These are phyloP conservation scores for Taxawa tesnikishii DNA, from an alignment of 2,329 filamentous ascomycete species.

Conservation along the genomic window DNA sequence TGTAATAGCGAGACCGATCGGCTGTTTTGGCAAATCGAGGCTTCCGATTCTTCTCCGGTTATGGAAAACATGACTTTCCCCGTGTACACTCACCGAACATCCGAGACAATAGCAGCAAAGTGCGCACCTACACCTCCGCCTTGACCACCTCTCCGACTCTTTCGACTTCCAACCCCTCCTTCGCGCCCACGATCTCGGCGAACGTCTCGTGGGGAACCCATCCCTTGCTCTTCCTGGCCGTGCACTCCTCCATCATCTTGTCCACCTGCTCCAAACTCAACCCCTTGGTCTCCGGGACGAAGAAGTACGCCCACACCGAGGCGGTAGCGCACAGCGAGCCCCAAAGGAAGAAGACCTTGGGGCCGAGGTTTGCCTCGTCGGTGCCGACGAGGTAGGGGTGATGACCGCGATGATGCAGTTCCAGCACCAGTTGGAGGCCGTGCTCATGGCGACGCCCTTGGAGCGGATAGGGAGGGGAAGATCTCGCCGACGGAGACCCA, in stretches of 20 bases:
- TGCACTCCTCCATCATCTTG: conserved; percentile 25
- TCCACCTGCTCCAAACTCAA: conserved; percentile 13
- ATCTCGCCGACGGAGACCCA: conserved; percentile 75
- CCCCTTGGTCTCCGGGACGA: conserved; percentile 14
- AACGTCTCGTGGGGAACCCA: conserved; percentile 40
- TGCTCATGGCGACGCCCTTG: conserved; percentile 74
- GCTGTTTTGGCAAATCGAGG: too few species aligned
- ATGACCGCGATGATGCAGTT: conserved; percentile 60
- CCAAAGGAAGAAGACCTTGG: conserved; percentile 49
- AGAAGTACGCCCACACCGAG: conserved; percentile 10
- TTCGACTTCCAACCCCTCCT: too few species aligned
- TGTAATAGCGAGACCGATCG: too few species aligned
- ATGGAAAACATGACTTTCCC: too few species aligned
- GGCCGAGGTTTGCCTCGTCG: conserved; percentile 54
- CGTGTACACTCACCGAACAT: too few species aligned
- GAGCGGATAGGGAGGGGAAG: conserved; percentile 83
- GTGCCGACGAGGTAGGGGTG: conserved; percentile 60
- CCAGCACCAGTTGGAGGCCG: conserved; percentile 86
- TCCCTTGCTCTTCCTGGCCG: conserved; percentile 44
- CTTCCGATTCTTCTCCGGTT: too few species aligned
- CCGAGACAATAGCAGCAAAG: too few species aligned
- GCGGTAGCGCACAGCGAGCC: conserved; percentile 19
- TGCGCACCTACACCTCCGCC: too few species aligned
- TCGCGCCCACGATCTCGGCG: conserved; percentile 18
- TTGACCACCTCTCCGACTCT: too few species aligned